phyloP scores from a whole-genome alignment of 1,139 yeast species.

The Nakaseomyces delphensis region DNA sequence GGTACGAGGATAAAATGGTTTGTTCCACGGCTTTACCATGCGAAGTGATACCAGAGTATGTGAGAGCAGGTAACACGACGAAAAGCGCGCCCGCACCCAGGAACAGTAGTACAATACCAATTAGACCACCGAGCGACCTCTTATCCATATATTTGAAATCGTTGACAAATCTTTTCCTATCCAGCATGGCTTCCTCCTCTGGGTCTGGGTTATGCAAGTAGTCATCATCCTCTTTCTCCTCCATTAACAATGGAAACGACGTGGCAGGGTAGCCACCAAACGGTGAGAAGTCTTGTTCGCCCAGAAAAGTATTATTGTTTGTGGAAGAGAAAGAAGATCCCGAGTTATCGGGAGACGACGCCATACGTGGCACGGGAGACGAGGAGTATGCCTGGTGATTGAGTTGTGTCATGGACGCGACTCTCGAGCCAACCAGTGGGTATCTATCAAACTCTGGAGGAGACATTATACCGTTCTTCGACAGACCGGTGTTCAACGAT shows the following conservation, averaged over 20 bases:
- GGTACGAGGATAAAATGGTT: constrained; percentile 42
- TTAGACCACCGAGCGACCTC: constrained; percentile 47
- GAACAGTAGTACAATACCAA: constrained; percentile 50
- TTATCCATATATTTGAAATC: constrained; percentile 55
- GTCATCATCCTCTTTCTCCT: constrained; percentile 87
- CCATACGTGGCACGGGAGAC: constrained; percentile 5
- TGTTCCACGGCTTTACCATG: constrained; percentile 28
- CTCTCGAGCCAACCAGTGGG: constrained; percentile 48
- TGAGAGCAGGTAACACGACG: constrained; percentile 61
- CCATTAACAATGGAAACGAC: constrained; percentile 74
- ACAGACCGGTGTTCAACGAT: constrained; percentile 15
- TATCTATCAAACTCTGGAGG: constrained; percentile 54
- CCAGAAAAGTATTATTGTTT: constrained; percentile 28
- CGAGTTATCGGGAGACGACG: constrained; percentile 8
- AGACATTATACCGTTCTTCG: constrained; percentile 27
- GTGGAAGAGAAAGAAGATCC: constrained; percentile 26
- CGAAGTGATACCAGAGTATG: constrained; percentile 54
- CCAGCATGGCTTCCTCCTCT: constrained; percentile 70
- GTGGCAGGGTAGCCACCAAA: constrained; percentile 93
- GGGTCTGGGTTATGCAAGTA: constrained; percentile 91
- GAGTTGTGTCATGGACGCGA: constrained; percentile 35
- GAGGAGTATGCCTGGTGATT: constrained; percentile 7
- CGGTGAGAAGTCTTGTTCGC: constrained; percentile 54
- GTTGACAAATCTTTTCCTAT: constrained; percentile 49
- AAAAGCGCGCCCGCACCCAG: constrained; percentile 56